Base-by-base conservation (phyloP, 2,329 filamentous ascomycete genomes). In the Scortechinia acanthostroma region DNA sequence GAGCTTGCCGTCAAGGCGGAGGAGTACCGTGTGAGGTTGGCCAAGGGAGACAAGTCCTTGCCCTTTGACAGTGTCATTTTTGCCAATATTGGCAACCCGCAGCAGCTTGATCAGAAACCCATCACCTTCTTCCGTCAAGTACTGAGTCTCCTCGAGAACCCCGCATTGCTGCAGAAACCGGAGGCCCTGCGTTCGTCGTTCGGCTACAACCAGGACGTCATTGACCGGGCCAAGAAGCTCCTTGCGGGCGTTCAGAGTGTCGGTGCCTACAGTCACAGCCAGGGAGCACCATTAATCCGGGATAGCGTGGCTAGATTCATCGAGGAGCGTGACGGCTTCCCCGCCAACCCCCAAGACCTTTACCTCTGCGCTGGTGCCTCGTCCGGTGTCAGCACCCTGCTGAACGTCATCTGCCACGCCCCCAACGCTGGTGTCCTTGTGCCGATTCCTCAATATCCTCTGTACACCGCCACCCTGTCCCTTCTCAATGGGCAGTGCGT, bases 61-160 rank as follows among this genome's bases (percentile, higher is more conserved):
- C 91, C 93, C 43, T 98, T 98, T 66, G 75, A 88, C 56, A 77
- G 89, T 48, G 84, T 98, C 65, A 91, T 98, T 69, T 91, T 88
- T 51, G 93, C 93, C 68, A 98, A 98, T 71, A 98, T 98, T 59
- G 93, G 93, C 60, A 98, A 98, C 73, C 93, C 93, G 3, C 93
- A 98, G 69, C 93, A 98, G 70, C 81, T 98, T 51, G 93, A 96
- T 69, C 93, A 98, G 76, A 94, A 97, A 75, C 93, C 93, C 58
- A 91, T 98, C 58, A 98, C 93, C 54, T 98, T 96, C 76, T 96
- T 98, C 80, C 84, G 93, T 55, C 91, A 98, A 70, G 93, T 98
- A 21, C 77, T 93, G 58, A 95, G 89, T 68, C 66, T 98, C 50
- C 68, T 97, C 48, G 93, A 98, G 74, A 91, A 97, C 71, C 93